Base-by-base conservation (phyloP, 192 early-diverging fungal species). In the Fimicolochytrium jonesii region DNA sequence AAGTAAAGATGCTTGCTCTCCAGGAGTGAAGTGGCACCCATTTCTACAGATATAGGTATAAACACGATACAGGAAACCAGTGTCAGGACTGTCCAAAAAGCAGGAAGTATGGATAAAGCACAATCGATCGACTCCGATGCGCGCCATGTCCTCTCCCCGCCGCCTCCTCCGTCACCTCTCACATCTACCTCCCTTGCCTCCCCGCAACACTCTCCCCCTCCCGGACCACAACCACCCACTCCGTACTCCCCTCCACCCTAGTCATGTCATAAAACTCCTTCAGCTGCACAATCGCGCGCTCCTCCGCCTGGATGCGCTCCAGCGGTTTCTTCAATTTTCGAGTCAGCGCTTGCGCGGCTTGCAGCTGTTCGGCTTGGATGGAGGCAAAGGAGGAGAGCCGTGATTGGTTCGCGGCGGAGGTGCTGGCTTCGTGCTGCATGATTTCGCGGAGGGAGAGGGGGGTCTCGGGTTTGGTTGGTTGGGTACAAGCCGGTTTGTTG, bases 361-460 rank as follows among this genome's bases (percentile, higher is more conserved):
- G n/a, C 39, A 37, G 20, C 55, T 78, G 69, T 50, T 78, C 59
- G 10, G 37, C 33, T 41, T 78, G 76, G 42, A 78, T 78, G 28
- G 58, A 45, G 18, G 59, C 61, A 30, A 78, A 66, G 11, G 64
- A 64, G 2, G 62, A 34, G 13, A 39, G 44, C 42, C 56, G 52
- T 30, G 53, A 55, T 30, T 13, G 25, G 31, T 59, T 64, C 4
- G 31, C 33, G 3, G 4, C 28, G 39, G 55, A 20, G 35, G 50
- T 28, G 22, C 34, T 64, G 58, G n/a, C 62, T 65, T 69, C 67
- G 29, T 57, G 34, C 43, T 56, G 47, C 42, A 58, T 56, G 30
- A 66, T 74, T 22, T 66, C 62, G 30, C 61, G 58, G 13, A 69
- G 30, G 31, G 64, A 46, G 11, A 55, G 64, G 3, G 52, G 63